These are phyloP conservation scores for Leccinum solheimii DNA, from an alignment of 1,284 basidiomycete species.

Conservation along the genomic window DNA sequence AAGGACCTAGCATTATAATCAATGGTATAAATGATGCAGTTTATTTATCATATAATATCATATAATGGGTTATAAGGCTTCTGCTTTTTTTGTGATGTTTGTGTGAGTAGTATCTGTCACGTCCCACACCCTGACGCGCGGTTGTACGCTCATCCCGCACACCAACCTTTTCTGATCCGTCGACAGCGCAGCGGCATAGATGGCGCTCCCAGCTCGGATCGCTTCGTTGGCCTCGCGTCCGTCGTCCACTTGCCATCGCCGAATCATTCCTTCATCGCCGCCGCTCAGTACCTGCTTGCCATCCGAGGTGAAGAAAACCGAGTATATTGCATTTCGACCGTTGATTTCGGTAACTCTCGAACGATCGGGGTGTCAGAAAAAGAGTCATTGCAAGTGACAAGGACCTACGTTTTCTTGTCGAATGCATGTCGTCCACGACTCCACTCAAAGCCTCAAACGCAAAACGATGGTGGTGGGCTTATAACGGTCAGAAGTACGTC, in stretches of 20 bases:
- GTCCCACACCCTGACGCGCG: background rate
- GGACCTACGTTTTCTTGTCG: background rate
- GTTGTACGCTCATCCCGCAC: background rate
- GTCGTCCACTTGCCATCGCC: background rate
- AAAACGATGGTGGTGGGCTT: background rate
- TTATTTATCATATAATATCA: no score
- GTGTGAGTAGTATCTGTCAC: background rate
- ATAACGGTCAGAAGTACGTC: background rate
- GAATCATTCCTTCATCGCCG: background rate
- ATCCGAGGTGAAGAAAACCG: background rate
- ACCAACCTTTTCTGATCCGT: background rate
- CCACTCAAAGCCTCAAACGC: background rate
- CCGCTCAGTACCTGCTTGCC: background rate
- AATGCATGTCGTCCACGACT: background rate
- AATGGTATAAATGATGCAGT: no score
- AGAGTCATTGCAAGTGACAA: background rate
- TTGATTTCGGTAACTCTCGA: background rate
- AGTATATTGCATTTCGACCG: background rate
- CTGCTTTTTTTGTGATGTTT: no score
- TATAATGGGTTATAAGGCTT: no score
- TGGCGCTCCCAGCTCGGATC: background rate
- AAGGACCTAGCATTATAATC: no score
- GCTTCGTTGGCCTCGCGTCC: background rate
- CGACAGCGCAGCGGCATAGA: background rate
- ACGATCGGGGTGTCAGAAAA: background rate